Conservation (phyloP, 192 early-diverging fungal species). For the Kickxella alabastrina region DNA sequence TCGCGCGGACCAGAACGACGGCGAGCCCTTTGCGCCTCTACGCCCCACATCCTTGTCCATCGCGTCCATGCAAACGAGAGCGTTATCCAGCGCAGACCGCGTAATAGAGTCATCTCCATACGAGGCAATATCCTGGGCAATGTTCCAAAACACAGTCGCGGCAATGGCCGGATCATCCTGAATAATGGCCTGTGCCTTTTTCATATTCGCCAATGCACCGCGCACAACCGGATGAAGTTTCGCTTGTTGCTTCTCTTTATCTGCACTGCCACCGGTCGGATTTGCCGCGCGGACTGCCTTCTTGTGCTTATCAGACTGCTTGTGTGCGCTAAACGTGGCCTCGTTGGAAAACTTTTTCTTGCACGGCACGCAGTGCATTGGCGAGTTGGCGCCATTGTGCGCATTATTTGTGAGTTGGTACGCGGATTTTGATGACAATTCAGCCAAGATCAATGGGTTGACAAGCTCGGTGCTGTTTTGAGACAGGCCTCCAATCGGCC, state of each 20-base stretch:
- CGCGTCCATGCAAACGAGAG: slow-evolving; percentile 15
- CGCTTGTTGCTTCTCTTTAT: neutral
- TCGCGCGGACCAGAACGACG: slow-evolving; percentile 23
- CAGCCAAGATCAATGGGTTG: slow-evolving; percentile 2
- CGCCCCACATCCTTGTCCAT: slow-evolving; percentile 16
- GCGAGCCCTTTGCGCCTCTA: slow-evolving; percentile 25
- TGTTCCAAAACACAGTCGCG: slow-evolving; percentile 43
- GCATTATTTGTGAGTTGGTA: too few relatives aligned
- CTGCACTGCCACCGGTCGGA: neutral
- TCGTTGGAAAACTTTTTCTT: slow-evolving; percentile 25
- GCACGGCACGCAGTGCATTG: slow-evolving; percentile 15
- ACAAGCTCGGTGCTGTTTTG: slow-evolving; percentile 29
- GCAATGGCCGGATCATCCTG: slow-evolving; percentile 36
- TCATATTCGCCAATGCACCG: slow-evolving; percentile 8
- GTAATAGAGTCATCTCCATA: slow-evolving; percentile 3
- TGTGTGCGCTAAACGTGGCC: slow-evolving; percentile 16
- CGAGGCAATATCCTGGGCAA: slow-evolving; percentile 31
- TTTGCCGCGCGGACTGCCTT: slow-evolving; percentile 9
- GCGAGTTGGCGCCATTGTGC: neutral
- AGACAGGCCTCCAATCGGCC: slow-evolving; percentile 13
- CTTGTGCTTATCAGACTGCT: slow-evolving; percentile 32
- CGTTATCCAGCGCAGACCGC: slow-evolving; percentile 8
- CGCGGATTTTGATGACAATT: too few relatives aligned
- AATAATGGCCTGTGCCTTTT: slow-evolving; percentile 22
- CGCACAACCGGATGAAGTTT: neutral